Evolutionary conservation across 2,329 filamentous ascomycete species (phyloP).

Genomic region (Ilyonectria mors-panacis): DNA sequence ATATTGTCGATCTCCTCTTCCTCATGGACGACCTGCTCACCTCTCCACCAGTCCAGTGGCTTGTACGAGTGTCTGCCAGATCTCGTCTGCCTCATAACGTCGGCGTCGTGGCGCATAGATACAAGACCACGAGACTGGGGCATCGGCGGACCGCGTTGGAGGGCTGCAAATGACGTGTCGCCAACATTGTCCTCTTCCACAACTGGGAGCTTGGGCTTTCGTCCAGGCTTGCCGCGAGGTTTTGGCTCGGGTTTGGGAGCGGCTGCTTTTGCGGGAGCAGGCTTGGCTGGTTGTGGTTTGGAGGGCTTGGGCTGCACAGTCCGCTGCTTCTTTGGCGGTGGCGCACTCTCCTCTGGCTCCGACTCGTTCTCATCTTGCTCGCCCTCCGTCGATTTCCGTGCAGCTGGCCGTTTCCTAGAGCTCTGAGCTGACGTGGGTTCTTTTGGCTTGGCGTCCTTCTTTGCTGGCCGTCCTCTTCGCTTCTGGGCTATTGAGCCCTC

Average conservation of each 20-base stretch:
- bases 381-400: conserved; percentile 18
- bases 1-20: conserved; percentile 69
- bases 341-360: conserved; percentile 43
- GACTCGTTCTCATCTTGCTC: conserved; percentile 41
- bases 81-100: conserved; percentile 73
- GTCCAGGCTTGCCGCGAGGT: conserved; percentile 43
- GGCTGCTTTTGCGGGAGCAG: conserved; percentile 33
- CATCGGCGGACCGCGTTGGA: conserved; percentile 69
- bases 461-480: conserved; percentile 36
- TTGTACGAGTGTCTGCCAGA: conserved; percentile 84
- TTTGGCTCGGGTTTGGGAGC: conserved; percentile 42
- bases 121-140: conserved; percentile 70
- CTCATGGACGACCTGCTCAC: conserved; percentile 82
- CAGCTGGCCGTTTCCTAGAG: conserved; percentile 39
- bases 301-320: conserved; percentile 44
- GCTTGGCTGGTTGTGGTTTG: conserved; percentile 43
- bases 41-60: conserved; percentile 89
- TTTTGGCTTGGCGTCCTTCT: conserved; percentile 31
- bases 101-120: conserved; percentile 64
- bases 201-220: conserved; percentile 42
- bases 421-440: conserved; percentile 25
- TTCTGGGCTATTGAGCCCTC: conserved; percentile 4
- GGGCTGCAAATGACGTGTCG: conserved; percentile 63
- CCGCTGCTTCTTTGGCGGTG: conserved; percentile 47
- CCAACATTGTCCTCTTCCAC: conserved; percentile 53